phyloP scores from a whole-genome alignment of 2,329 filamentous ascomycete genomes.

The Aspergillus hortae region DNA sequence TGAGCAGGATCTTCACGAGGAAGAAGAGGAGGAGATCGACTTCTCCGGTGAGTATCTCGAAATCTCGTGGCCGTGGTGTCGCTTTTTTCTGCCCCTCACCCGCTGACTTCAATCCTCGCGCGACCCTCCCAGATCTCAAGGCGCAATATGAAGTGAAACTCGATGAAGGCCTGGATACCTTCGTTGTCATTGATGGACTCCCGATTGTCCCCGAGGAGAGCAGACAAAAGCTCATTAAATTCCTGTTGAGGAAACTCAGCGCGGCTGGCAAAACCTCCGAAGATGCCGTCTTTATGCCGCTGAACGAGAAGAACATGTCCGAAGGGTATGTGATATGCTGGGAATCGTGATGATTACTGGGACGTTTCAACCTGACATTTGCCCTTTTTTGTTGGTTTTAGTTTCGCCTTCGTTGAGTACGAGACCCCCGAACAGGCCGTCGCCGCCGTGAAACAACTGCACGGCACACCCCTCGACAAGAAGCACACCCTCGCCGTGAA shows the following conservation, averaged over 20 bases:
- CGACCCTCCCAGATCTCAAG: slow-evolving; percentile 62
- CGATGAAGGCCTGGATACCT: slow-evolving; percentile 93
- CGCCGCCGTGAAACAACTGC: slow-evolving; percentile 82
- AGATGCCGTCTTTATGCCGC: slow-evolving; percentile 88
- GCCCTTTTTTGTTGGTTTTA: slow-evolving; percentile 33
- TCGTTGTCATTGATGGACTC: slow-evolving; percentile 92
- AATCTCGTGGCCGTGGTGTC: slow-evolving; percentile 9
- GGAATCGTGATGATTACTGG: background rate
- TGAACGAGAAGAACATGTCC: slow-evolving; percentile 81
- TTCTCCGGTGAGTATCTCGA: slow-evolving; percentile 59
- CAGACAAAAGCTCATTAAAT: slow-evolving; percentile 93
- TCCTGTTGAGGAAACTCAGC: slow-evolving; percentile 89
- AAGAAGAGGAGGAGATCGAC: slow-evolving; percentile 90
- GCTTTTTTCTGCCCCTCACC: slow-evolving; percentile 27
- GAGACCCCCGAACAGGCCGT: slow-evolving; percentile 84
- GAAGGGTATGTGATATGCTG: slow-evolving; percentile 62
- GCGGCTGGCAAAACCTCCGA: slow-evolving; percentile 79
- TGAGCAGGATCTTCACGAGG: slow-evolving; percentile 86
- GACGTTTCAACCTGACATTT: background rate
- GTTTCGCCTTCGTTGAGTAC: slow-evolving; percentile 97
- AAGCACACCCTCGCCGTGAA: slow-evolving; percentile 94
- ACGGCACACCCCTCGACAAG: slow-evolving; percentile 87
- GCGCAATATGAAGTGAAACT: slow-evolving; percentile 95
- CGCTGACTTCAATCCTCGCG: slow-evolving; percentile 11
- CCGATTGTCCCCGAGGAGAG: slow-evolving; percentile 85